Evolutionary conservation across 345 rosid genomes (phyloP).

Genomic region (Citrus glauca): DNA sequence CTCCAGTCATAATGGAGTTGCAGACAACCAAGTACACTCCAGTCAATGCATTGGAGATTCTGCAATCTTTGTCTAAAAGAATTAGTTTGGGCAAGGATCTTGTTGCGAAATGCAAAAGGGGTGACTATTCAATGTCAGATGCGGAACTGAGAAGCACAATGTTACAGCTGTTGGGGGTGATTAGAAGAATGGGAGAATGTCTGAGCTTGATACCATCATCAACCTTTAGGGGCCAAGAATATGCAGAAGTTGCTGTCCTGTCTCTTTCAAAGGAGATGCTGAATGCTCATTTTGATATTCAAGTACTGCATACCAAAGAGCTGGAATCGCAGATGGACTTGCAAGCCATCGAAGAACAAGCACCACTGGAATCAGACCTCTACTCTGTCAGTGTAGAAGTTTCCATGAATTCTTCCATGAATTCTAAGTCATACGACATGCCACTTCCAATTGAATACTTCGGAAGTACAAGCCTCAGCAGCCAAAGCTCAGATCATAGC

Average conservation of each 20-base stretch:
- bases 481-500: constrained; percentile 30
- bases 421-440: constrained; percentile 17
- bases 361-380: constrained; percentile 55
- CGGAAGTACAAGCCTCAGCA: constrained; percentile 21
- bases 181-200: constrained; percentile 55
- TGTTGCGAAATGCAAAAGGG: constrained; percentile 24
- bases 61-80: constrained; percentile 47
- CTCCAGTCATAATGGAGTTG: constrained; percentile 65
- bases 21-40: constrained; percentile 37
- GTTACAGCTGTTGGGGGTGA: constrained; percentile 37
- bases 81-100: constrained; percentile 46
- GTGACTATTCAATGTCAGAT: constrained; percentile 26
- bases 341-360: constrained; percentile 15
- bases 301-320: constrained; percentile 12
- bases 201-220: constrained; percentile 63
- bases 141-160: constrained; percentile 36
- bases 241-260: constrained; percentile 48
- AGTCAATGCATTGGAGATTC: constrained; percentile 37
- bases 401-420: too few species aligned
- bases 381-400: constrained; percentile 43
- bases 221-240: constrained; percentile 42
- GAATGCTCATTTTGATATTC: constrained; percentile 36
- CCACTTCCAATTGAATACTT: constrained; percentile 29
- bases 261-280: constrained; percentile 74
- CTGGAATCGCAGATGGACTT: constrained; percentile 13